These are phyloP conservation scores for Cryphonectria radicalis DNA, from an alignment of 2,329 filamentous ascomycete species.

Conservation along the genomic window DNA sequence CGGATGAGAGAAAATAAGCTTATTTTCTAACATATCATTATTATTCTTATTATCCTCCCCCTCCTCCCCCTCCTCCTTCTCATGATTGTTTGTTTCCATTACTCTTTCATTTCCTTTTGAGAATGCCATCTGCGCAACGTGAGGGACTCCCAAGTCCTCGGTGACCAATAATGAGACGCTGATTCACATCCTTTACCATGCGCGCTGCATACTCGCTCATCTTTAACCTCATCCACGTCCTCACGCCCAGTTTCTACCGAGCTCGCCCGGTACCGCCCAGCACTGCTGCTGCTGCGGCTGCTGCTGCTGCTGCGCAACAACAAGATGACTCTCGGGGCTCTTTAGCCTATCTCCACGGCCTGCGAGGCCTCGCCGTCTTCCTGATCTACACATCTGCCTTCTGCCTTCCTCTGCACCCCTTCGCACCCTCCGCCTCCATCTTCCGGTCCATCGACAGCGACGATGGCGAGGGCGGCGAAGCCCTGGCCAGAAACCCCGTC, in stretches of 20 bases:
- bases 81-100: too few relatives aligned
- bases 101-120: not conserved
- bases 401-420: not conserved
- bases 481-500: not conserved
- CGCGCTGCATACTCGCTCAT: too few relatives aligned
- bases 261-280: not conserved
- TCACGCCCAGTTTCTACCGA: conserved; percentile 5
- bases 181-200: not conserved
- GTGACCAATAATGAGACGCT: not conserved
- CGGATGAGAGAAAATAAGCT: not conserved
- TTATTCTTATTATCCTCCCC: not conserved
- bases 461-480: not conserved
- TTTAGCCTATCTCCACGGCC: conserved; percentile 1
- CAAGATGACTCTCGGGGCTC: not conserved
- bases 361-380: conserved; percentile 4
- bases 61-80: too few relatives aligned
- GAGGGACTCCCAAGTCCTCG: not conserved
- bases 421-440: not conserved
- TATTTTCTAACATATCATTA: not conserved
- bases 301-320: not conserved
- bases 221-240: not conserved
- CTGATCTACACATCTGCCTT: conserved; percentile 10
- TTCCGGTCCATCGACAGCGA: not conserved
- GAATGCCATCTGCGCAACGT: not conserved
- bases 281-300: not conserved